phyloP scores from a whole-genome alignment of 140 eudicot species.

The Cichorium intybus region DNA sequence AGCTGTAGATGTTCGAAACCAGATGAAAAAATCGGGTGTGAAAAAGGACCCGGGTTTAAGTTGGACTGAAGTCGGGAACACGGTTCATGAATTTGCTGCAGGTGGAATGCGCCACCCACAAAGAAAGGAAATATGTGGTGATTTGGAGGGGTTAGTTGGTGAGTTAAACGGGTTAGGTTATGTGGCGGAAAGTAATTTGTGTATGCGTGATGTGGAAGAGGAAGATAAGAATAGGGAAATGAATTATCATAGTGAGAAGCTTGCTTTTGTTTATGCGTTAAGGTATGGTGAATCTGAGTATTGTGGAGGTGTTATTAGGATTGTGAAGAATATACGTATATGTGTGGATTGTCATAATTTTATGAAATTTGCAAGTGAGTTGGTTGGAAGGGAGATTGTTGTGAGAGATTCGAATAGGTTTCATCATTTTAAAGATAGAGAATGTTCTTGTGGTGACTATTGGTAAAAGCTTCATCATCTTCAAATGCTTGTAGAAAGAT shows the following conservation, averaged over 20 bases:
- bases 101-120: slow-evolving; percentile 65
- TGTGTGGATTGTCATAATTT: slow-evolving; percentile 83
- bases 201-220: slow-evolving; percentile 57
- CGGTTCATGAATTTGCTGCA: slow-evolving; percentile 71
- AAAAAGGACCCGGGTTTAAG: slow-evolving; percentile 84
- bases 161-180: slow-evolving; percentile 56
- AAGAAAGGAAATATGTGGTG: slow-evolving; percentile 34
- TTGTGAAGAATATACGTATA: slow-evolving; percentile 76
- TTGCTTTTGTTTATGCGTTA: slow-evolving; percentile 58
- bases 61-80: slow-evolving; percentile 62
- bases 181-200: slow-evolving; percentile 57
- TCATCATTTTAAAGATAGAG: slow-evolving; percentile 55
- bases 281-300: slow-evolving; percentile 29
- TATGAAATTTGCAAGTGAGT: slow-evolving; percentile 56
- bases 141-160: slow-evolving; percentile 37
- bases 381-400: slow-evolving; percentile 53
- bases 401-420: slow-evolving; percentile 79
- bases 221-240: slow-evolving; percentile 69
- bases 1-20: slow-evolving; percentile 48
- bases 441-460: slow-evolving; percentile 76
- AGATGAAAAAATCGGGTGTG: slow-evolving; percentile 58
- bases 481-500: too few species aligned
- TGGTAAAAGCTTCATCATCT: too few species aligned
- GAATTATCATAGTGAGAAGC: slow-evolving; percentile 71
- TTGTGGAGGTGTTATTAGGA: slow-evolving; percentile 35